Conservation (phyloP, 768 basidiomycete species). For the Leccinum obscurum region DNA sequence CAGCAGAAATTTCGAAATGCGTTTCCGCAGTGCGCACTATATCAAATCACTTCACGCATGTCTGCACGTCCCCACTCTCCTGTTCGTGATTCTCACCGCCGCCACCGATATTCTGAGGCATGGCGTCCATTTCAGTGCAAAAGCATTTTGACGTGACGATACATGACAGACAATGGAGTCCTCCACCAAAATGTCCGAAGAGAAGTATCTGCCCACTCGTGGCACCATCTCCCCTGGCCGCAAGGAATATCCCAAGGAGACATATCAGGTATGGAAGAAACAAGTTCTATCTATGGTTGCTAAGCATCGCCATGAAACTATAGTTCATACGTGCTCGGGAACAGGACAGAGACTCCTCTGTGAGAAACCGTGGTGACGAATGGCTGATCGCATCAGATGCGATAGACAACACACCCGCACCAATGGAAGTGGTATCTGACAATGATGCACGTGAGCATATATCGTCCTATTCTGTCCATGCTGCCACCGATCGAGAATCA, state of each 20-base stretch:
- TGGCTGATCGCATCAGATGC: background rate
- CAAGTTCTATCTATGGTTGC: background rate
- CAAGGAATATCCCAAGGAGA: background rate
- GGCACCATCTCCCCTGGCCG: background rate
- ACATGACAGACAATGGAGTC: background rate
- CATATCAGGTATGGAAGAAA: slow-evolving; percentile 4
- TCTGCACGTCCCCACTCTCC: background rate
- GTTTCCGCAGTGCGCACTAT: too few relatives aligned
- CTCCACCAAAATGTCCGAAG: background rate
- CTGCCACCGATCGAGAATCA: too few relatives aligned
- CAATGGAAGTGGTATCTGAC: background rate
- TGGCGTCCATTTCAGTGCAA: background rate
- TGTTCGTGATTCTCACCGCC: background rate
- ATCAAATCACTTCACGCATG: slow-evolving; percentile 1
- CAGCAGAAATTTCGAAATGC: too few relatives aligned
- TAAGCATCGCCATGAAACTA: background rate
- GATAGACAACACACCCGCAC: background rate
- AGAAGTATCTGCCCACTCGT: background rate
- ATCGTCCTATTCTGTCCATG: too few relatives aligned
- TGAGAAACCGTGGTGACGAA: background rate
- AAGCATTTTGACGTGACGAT: background rate
- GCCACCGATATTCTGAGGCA: slow-evolving; percentile 9
- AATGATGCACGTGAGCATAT: too few relatives aligned
- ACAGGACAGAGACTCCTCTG: background rate
- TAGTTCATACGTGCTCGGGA: slow-evolving; percentile 5